phyloP scores from a whole-genome alignment of 345 rosid genomes.

The Draba incana region DNA sequence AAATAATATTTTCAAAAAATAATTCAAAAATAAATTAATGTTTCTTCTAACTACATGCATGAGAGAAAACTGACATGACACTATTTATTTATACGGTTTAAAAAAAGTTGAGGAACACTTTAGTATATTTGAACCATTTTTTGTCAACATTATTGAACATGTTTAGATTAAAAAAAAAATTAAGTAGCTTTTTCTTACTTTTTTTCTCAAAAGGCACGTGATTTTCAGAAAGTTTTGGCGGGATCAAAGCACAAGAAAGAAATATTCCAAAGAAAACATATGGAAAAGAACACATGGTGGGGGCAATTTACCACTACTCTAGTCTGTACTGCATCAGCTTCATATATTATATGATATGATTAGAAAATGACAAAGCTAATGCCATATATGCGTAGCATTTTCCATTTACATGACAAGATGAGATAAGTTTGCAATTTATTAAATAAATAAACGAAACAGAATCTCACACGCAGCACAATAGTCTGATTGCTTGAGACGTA shows the following conservation, averaged over 20 bases:
- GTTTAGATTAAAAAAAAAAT: too few species aligned
- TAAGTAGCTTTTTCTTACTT: too few species aligned
- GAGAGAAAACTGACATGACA: too few species aligned
- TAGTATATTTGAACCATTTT: too few species aligned
- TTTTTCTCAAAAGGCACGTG: neutral
- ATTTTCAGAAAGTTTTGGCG: neutral
- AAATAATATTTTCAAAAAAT: too few species aligned
- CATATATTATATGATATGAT: neutral
- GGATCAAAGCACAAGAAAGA: constrained; percentile 28
- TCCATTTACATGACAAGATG: constrained; percentile 23
- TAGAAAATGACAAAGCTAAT: constrained; percentile 21
- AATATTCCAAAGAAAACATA: constrained; percentile 27
- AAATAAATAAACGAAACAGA: neutral
- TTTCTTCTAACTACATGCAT: too few species aligned
- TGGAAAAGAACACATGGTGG: constrained; percentile 38
- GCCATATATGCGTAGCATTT: neutral
- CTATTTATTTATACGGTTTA: too few species aligned
- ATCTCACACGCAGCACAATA: constrained; percentile 31
- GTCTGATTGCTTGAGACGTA: constrained; percentile 37
- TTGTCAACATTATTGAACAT: too few species aligned
- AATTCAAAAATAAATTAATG: too few species aligned
- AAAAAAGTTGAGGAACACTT: too few species aligned
- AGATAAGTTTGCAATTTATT: neutral
- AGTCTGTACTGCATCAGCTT: neutral
- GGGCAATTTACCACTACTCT: constrained; percentile 22